phyloP scores from a whole-genome alignment of 129 eudicot genomes.

The Escallonia herrerae region DNA sequence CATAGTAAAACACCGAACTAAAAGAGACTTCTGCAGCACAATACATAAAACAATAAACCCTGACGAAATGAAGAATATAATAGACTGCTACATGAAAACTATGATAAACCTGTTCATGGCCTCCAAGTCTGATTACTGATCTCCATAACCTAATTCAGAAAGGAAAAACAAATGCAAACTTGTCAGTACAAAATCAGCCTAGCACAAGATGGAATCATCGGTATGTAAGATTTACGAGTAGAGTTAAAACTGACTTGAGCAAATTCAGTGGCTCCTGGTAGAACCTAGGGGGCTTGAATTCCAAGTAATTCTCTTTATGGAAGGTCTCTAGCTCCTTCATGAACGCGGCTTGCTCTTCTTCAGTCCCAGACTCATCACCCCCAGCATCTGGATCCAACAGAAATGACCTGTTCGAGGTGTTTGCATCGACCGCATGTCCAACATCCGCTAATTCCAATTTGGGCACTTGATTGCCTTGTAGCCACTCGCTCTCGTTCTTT shows the following conservation, averaged over 20 bases:
- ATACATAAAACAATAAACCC: constrained; percentile 2
- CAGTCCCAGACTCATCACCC: constrained; percentile 74
- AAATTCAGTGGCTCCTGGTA: constrained; percentile 78
- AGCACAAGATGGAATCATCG: no score
- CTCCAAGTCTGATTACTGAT: constrained; percentile 76
- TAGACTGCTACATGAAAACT: constrained; percentile 6
- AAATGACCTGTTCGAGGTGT: constrained; percentile 35
- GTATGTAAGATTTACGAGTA: neutral
- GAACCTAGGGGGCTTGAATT: constrained; percentile 78
- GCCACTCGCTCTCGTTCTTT: constrained; percentile 1
- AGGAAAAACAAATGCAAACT: neutral
- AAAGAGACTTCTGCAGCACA: neutral
- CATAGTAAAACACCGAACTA: neutral
- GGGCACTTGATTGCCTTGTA: neutral
- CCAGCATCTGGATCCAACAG: constrained; percentile 39
- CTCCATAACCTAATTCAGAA: constrained; percentile 69
- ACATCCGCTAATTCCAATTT: constrained; percentile 8
- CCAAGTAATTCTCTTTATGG: constrained; percentile 61
- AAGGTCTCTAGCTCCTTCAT: constrained; percentile 72
- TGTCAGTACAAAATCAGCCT: neutral
- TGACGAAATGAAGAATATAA: constrained; percentile 7
- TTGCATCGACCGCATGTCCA: constrained; percentile 23
- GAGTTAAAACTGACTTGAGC: constrained; percentile 55
- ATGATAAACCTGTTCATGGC: constrained; percentile 67
- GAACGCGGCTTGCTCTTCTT: constrained; percentile 72